phyloP scores from a whole-genome alignment of 768 basidiomycete species.

The Kwoniella mangroviensis region DNA sequence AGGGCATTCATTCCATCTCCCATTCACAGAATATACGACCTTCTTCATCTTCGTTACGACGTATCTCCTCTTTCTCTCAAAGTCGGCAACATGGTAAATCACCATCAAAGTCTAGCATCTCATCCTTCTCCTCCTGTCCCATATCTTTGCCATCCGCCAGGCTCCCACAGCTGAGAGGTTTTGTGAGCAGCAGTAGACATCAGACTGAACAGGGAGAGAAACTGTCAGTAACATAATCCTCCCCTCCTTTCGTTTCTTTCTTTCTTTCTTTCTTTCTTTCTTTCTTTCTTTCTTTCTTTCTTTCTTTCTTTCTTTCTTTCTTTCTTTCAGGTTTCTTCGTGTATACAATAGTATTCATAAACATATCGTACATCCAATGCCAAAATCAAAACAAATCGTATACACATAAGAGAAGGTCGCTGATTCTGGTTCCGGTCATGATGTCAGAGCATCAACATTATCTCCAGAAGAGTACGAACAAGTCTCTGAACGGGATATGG shows the following conservation, averaged over 20 bases:
- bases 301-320: too few species aligned
- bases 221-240: slow-evolving; percentile 1
- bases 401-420: too few species aligned
- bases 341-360: too few species aligned
- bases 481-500: slow-evolving; percentile 51
- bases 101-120: too few species aligned
- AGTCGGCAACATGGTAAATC: neutral
- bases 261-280: too few species aligned
- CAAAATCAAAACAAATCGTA: too few species aligned
- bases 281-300: too few species aligned
- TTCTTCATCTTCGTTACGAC: neutral
- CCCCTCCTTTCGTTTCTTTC: too few species aligned
- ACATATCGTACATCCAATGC: too few species aligned
- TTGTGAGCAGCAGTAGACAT: neutral
- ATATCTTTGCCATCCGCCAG: neutral
- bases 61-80: neutral
- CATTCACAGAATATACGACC: neutral
- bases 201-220: slow-evolving; percentile 9
- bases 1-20: neutral
- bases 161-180: neutral
- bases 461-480: slow-evolving; percentile 45
- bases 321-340: too few species aligned
- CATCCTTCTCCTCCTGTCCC: too few species aligned
- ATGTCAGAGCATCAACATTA: slow-evolving; percentile 17
- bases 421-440: too few species aligned